phyloP scores from a whole-genome alignment of 108 stramenopile genomes.

The Nitzschia palea region DNA sequence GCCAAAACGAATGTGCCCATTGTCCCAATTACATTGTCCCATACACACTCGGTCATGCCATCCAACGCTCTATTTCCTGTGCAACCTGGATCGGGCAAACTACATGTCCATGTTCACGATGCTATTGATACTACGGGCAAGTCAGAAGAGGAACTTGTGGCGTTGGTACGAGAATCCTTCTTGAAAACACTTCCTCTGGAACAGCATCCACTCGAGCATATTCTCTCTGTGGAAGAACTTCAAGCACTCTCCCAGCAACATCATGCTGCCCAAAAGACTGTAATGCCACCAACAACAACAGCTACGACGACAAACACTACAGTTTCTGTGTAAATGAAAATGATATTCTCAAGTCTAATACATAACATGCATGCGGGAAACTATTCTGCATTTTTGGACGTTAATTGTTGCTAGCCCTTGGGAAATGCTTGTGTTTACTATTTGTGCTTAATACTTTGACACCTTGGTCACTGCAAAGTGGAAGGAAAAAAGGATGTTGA shows the following conservation, averaged over 20 bases:
- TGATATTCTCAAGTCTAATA: not conserved
- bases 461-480: constrained; percentile 24
- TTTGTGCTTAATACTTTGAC: constrained; percentile 15
- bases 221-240: constrained; percentile 3
- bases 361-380: too few species aligned
- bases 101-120: constrained; percentile 74
- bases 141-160: constrained; percentile 64
- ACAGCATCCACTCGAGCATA: constrained; percentile 50
- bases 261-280: too few species aligned
- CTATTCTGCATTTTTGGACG: too few species aligned
- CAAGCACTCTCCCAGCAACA: not conserved
- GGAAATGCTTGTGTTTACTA: not conserved
- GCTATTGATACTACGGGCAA: constrained; percentile 60
- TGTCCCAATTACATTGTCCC: constrained; percentile 72
- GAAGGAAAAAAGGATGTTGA: not conserved
- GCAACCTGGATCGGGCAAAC: constrained; percentile 61
- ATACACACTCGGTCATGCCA: constrained; percentile 80
- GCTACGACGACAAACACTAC: not conserved
- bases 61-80: constrained; percentile 57
- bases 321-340: not conserved
- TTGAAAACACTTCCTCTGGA: constrained; percentile 55
- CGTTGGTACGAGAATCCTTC: constrained; percentile 49
- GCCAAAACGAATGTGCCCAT: constrained; percentile 75
- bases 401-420: not conserved
- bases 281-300: not conserved